phyloP scores from a whole-genome alignment of 768 basidiomycete species.

The Cystobasidium ongulense region DNA sequence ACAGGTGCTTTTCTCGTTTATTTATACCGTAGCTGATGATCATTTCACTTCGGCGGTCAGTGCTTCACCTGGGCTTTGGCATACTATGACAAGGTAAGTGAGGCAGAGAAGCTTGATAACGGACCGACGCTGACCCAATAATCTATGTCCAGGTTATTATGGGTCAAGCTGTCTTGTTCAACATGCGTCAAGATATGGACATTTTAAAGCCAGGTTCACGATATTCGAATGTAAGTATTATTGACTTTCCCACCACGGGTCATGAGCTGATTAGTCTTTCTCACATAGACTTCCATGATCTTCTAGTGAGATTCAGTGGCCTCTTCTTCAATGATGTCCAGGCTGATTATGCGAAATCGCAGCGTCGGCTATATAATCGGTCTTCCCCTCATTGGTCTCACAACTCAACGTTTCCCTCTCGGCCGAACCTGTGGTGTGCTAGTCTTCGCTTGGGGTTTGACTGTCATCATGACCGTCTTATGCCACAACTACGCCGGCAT shows the following conservation, averaged over 20 bases:
- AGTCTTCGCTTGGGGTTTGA: slow-evolving; percentile 5
- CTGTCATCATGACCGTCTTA: background rate
- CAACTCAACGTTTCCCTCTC: background rate
- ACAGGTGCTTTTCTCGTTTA: background rate
- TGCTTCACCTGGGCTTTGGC: slow-evolving; percentile 1
- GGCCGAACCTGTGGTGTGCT: background rate
- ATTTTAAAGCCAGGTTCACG: background rate
- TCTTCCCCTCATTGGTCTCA: background rate
- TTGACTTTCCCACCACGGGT: background rate
- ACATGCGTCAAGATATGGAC: slow-evolving; percentile 10
- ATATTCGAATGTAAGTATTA: slow-evolving; percentile 2
- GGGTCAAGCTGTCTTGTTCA: slow-evolving; percentile 9
- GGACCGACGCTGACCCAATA: background rate
- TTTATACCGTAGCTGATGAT: background rate
- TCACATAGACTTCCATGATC: background rate
- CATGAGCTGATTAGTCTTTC: background rate
- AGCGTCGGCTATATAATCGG: slow-evolving; percentile 5
- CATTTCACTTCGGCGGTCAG: background rate
- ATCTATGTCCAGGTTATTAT: background rate
- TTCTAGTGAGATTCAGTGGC: background rate
- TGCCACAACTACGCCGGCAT: slow-evolving; percentile 13
- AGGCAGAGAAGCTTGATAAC: background rate
- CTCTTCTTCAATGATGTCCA: background rate
- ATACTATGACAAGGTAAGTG: slow-evolving; percentile 15
- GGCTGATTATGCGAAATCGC: background rate